Percentiles rank a stretch among this genome's conserved stretches.
Conservation (phyloP, 2,329 filamentous ascomycete genomes). For the Lachnellula cervina region DNA sequence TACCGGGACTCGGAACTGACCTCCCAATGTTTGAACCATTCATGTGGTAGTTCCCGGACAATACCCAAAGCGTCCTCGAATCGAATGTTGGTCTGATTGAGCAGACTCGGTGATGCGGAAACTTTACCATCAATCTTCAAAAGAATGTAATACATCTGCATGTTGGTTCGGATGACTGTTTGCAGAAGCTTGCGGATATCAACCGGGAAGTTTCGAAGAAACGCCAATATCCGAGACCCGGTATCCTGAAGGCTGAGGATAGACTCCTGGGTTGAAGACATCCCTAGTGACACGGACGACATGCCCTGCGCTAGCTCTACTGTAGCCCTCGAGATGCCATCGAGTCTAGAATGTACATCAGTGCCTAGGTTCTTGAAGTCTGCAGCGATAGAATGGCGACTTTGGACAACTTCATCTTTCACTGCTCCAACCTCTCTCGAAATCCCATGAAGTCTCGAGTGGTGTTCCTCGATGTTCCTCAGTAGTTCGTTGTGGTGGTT, state of each 20-base stretch:
- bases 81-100: neutral
- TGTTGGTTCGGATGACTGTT: neutral
- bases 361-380: neutral
- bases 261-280: neutral
- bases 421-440: neutral
- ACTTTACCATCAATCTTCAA: neutral
- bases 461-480: neutral
- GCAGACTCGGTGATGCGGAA: neutral
- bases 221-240: neutral
- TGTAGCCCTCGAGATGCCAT: neutral
- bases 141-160: constrained; percentile 1
- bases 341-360: neutral
- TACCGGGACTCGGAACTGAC: neutral
- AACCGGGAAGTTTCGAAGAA: neutral
- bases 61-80: constrained; percentile 2
- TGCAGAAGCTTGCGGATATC: neutral
- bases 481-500: neutral
- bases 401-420: neutral
- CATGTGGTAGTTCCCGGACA: neutral
- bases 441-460: neutral
- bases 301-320: neutral
- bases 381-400: neutral
- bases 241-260: neutral
- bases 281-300: neutral
- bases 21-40: constrained; percentile 2